These are phyloP conservation scores for Stephanodiscus minutulus DNA, from an alignment of 108 stramenopile genomes.

Conservation along the genomic window DNA sequence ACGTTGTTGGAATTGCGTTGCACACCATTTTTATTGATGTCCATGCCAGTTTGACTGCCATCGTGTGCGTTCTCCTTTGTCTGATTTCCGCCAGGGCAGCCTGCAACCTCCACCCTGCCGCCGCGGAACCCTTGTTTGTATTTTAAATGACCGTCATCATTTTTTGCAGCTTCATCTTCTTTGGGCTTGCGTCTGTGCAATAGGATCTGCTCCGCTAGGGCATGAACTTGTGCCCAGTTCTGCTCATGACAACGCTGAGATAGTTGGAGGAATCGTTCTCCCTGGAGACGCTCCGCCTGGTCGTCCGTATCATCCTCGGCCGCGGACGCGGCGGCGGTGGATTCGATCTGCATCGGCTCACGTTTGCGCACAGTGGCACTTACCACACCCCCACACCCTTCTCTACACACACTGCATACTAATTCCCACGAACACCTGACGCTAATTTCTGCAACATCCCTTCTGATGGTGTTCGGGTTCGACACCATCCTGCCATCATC, in stretches of 20 bases:
- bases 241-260: slow-evolving; percentile 35
- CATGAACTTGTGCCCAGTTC: slow-evolving; percentile 33
- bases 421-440: too few relatives aligned
- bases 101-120: background rate
- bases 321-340: background rate
- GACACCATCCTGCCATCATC: too few relatives aligned
- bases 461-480: too few relatives aligned
- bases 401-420: too few relatives aligned
- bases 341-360: background rate
- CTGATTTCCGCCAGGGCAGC: background rate
- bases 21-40: background rate
- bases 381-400: too few relatives aligned
- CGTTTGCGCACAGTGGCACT: too few relatives aligned
- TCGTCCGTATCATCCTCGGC: background rate
- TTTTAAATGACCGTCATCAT: background rate
- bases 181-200: slow-evolving; percentile 1
- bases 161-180: background rate
- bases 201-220: slow-evolving; percentile 27
- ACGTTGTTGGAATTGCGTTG: background rate
- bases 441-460: too few relatives aligned
- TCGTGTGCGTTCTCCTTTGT: background rate
- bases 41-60: too few relatives aligned
- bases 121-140: background rate
- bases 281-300: slow-evolving; percentile 21
- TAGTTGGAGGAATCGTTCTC: slow-evolving; percentile 25